Evolutionary conservation across 441 rosid genomes (phyloP), one percentile per base, ranked within the genome.

Genomic region (Euphorbia neoarborescens): DNA sequence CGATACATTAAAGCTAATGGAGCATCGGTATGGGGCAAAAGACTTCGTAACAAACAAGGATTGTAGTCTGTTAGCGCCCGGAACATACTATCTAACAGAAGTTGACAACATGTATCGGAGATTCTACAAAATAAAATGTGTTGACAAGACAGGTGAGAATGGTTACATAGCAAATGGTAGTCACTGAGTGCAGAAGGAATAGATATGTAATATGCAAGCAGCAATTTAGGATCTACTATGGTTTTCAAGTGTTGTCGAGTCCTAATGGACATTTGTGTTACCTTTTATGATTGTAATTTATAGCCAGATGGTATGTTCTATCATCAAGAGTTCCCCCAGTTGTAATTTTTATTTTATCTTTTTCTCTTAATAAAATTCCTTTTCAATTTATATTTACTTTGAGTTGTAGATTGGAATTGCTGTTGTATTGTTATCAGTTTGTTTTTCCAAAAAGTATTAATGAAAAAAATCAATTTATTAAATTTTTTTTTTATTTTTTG

Each of bases 11-110:
- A 86, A 92, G 86, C 84, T 94, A 40, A 92, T 88, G 96, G 99
- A 94, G 87, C 96, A 90, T 61, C 85, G 99, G 73, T 94, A 94
- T 14, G 99, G 99, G 32, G 91, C 86, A 53, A 94, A 90, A 77
- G 98, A 87, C 86, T 92, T 88, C 22, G 87, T 88, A 81, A 94
- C 99, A 3, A 90, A 84, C 88, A 87, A 94, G 75, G 99, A 92
- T 72, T 81, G 84, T 66, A 88, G 91, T 80, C 89, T 88, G 68
- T 79, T 92, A 86, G 83, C 91, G 64, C 86, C 96, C 0, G 97
- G 91, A 56, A 90, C 98, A 24, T 90, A 87, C 83, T 94, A 88
- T 71, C 91, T 94, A 73, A 94, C 95, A 1, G 89, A 94, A 82
- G 97, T 91, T 14, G 98, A 94, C 78, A 76, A 88, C 60, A 80